A percentile compares a stretch with the other conserved stretches of the same genome.
These are phyloP conservation scores for Abrus precatorius DNA, from an alignment of 306 rosid species.

Conservation along the genomic window DNA sequence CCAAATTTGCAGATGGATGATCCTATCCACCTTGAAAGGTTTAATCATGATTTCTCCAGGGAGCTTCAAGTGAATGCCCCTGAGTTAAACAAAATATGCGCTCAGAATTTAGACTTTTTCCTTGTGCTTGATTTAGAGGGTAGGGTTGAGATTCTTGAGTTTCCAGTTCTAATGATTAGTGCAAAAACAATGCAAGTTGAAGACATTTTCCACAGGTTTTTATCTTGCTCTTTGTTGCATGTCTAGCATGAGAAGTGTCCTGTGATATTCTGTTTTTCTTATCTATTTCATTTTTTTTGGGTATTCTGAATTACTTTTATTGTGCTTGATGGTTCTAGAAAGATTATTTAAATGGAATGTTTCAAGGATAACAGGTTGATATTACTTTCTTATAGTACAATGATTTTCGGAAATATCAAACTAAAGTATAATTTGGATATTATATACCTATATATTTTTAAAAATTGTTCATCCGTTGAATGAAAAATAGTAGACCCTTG, in stretches of 20 bases:
- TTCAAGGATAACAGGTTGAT: slow-evolving; percentile 15
- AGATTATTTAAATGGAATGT: neutral
- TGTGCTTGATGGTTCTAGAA: slow-evolving; percentile 12
- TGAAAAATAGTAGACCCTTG: slow-evolving; percentile 19
- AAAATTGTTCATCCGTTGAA: slow-evolving; percentile 14
- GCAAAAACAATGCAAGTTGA: slow-evolving; percentile 77
- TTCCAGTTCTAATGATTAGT: slow-evolving; percentile 80
- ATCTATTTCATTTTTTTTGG: too few species aligned
- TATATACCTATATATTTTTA: neutral
- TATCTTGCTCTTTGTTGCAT: slow-evolving; percentile 47
- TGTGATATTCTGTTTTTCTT: slow-evolving; percentile 12
- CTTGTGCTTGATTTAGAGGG: slow-evolving; percentile 99
- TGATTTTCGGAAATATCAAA: neutral
- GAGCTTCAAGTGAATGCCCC: slow-evolving; percentile 71
- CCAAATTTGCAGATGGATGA: slow-evolving; percentile 80
- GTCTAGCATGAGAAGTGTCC: slow-evolving; percentile 36
- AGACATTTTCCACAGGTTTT: slow-evolving; percentile 94
- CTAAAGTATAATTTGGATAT: neutral
- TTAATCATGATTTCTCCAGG: slow-evolving; percentile 80
- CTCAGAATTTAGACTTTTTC: slow-evolving; percentile 80
- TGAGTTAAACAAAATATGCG: slow-evolving; percentile 50
- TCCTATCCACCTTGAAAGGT: slow-evolving; percentile 73
- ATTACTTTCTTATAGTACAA: slow-evolving; percentile 11
- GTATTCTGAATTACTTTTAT: neutral
- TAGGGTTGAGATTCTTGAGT: slow-evolving; percentile 93